phyloP scores from a whole-genome alignment of 2,329 filamentous ascomycete genomes.

The Talaromyces islandicus region DNA sequence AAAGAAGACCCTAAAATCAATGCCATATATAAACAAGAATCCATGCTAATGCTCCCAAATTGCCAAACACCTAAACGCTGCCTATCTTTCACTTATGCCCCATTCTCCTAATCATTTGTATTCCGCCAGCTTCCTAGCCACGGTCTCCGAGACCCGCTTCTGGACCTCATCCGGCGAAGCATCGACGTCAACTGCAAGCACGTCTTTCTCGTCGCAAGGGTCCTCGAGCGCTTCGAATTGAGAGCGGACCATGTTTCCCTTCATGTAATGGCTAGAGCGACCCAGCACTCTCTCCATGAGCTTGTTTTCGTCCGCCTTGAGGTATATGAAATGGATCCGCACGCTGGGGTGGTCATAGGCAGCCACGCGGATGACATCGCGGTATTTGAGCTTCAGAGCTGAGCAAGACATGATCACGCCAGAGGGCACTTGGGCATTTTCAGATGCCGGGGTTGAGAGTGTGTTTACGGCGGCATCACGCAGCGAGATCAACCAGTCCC shows the following conservation, averaged over 20 bases:
- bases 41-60: background rate
- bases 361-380: conserved; percentile 80
- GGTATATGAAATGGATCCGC: conserved; percentile 88
- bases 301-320: conserved; percentile 69
- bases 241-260: conserved; percentile 87
- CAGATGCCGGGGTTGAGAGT: conserved; percentile 22
- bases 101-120: conserved; percentile 16
- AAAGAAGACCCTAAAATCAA: background rate
- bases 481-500: conserved; percentile 88
- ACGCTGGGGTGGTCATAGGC: conserved; percentile 68
- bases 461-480: conserved; percentile 57
- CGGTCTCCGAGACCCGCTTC: conserved; percentile 52
- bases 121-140: conserved; percentile 50
- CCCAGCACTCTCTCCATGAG: conserved; percentile 68
- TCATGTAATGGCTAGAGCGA: conserved; percentile 89
- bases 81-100: background rate
- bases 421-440: conserved; percentile 37
- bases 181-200: conserved; percentile 61
- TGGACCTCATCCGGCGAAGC: conserved; percentile 53
- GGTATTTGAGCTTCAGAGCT: conserved; percentile 93
- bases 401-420: conserved; percentile 96
- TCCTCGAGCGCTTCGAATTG: conserved; percentile 86
- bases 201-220: conserved; percentile 68
- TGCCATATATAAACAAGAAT: background rate
- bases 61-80: background rate